Conservation (phyloP, 495 filamentous ascomycete species). For the Lepraria neglecta region DNA sequence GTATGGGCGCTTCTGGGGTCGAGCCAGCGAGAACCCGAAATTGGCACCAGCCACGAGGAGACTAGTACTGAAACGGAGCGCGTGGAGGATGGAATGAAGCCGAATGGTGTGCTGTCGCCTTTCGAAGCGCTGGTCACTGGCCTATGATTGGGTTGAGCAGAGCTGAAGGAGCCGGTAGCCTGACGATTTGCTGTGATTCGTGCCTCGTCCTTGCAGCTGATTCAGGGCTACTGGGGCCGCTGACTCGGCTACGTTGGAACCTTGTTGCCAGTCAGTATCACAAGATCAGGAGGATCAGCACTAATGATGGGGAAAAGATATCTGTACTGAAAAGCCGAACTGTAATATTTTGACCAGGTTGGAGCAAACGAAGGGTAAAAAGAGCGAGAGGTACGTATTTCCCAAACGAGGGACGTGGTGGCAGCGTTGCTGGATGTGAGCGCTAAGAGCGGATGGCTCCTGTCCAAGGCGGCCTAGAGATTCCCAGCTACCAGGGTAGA, state of each 20-base stretch:
- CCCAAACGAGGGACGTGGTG: constrained; percentile 5
- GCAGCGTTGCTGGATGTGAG: constrained; percentile 9
- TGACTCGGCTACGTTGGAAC: constrained; percentile 26
- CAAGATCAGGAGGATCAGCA: constrained; percentile 2
- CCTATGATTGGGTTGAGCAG: constrained; percentile 11
- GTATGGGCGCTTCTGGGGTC: constrained; percentile 8
- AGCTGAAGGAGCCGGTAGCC: constrained; percentile 8
- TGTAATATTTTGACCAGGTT: too few species aligned
- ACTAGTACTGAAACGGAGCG: background rate
- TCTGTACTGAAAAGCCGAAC: too few species aligned
- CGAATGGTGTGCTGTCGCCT: constrained; percentile 18
- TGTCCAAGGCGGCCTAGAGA: constrained; percentile 2
- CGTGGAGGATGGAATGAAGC: constrained; percentile 10
- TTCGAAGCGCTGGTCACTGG: constrained; percentile 22
- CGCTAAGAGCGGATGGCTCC: constrained; percentile 6
- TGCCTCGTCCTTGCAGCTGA: constrained; percentile 29
- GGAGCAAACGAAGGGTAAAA: too few species aligned
- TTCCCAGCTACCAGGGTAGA: constrained; percentile 13
- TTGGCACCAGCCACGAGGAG: constrained; percentile 24
- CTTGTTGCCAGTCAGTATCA: constrained; percentile 22
- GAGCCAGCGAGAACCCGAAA: constrained; percentile 13
- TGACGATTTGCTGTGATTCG: constrained; percentile 25
- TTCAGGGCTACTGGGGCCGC: constrained; percentile 18
- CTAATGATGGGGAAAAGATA: background rate
- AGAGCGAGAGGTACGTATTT: too few species aligned